Percentiles rank a stretch among this genome's conserved stretches.
phyloP scores from a whole-genome alignment of 2,329 filamentous ascomycete species.

The Hypoxylon sp. region DNA sequence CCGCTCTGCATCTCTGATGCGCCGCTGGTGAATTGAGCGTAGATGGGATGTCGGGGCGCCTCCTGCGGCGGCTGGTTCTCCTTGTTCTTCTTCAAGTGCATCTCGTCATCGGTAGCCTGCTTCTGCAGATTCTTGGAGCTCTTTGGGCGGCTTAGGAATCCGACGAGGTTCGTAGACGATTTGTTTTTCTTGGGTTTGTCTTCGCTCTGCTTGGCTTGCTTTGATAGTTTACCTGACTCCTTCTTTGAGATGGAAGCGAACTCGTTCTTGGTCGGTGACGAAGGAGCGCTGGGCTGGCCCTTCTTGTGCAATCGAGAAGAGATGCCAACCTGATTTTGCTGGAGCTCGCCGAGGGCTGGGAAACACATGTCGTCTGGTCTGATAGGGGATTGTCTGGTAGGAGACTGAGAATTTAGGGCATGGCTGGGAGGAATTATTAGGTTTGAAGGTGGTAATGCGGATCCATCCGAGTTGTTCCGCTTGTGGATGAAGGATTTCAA shows the following conservation, averaged over 20 bases:
- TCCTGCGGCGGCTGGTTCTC: slow-evolving; percentile 70
- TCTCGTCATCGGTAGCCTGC: slow-evolving; percentile 58
- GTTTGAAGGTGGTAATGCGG: slow-evolving; percentile 44
- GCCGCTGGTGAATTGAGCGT: slow-evolving; percentile 72
- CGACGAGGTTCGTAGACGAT: slow-evolving; percentile 82
- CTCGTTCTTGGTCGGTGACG: slow-evolving; percentile 43
- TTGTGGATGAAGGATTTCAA: slow-evolving; percentile 60
- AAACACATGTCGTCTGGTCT: slow-evolving; percentile 43
- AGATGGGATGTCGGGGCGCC: slow-evolving; percentile 72
- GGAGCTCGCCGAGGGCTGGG: slow-evolving; percentile 62
- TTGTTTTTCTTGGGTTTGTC: slow-evolving; percentile 79
- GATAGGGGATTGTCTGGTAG: slow-evolving; percentile 40
- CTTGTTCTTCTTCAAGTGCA: slow-evolving; percentile 70
- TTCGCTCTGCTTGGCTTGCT: slow-evolving; percentile 52
- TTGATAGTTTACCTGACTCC: slow-evolving; percentile 45
- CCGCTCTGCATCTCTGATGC: slow-evolving; percentile 42
- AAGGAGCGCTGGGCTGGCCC: slow-evolving; percentile 22
- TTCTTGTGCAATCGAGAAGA: slow-evolving; percentile 42
- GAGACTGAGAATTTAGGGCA: slow-evolving; percentile 24
- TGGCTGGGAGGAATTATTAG: slow-evolving; percentile 36
- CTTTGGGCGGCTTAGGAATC: slow-evolving; percentile 76
- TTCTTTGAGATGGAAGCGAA: slow-evolving; percentile 44
- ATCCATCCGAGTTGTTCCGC: slow-evolving; percentile 56
- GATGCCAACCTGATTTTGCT: slow-evolving; percentile 57
- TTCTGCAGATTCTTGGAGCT: slow-evolving; percentile 73